Evolutionary conservation across 306 rosid genomes (phyloP).

Genomic region (Dalbergia cultrata): DNA sequence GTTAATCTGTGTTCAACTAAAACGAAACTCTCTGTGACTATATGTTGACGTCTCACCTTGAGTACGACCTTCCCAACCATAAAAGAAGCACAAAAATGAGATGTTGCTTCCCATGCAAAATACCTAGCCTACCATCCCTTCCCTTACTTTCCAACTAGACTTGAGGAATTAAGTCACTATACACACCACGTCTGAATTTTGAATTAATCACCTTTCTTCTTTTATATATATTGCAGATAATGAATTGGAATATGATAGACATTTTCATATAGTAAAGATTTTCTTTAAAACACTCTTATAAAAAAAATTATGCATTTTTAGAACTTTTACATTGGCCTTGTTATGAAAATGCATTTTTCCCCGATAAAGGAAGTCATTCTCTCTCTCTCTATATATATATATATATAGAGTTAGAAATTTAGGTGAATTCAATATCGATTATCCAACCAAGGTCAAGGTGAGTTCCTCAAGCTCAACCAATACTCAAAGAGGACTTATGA

Average conservation of each 20-base stretch:
- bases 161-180: constrained; percentile 19
- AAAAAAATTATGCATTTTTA: too few relatives aligned
- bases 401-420: too few relatives aligned
- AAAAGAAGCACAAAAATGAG: constrained; percentile 52
- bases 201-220: not conserved
- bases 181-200: constrained; percentile 5
- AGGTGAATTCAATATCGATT: too few relatives aligned
- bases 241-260: too few relatives aligned
- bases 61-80: constrained; percentile 60
- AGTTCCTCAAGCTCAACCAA: too few relatives aligned
- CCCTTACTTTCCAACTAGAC: constrained; percentile 39
- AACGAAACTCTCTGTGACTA: constrained; percentile 28
- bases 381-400: not conserved
- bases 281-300: too few relatives aligned
- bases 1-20: constrained; percentile 9
- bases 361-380: not conserved
- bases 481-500: too few relatives aligned
- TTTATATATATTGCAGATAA: too few relatives aligned
- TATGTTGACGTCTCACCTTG: constrained; percentile 59
- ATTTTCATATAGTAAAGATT: not conserved
- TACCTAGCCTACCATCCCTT: constrained; percentile 42
- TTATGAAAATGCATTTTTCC: not conserved
- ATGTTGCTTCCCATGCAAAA: constrained; percentile 66
- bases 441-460: too few relatives aligned
- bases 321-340: too few relatives aligned